Evolutionary conservation across 2,329 filamentous ascomycete genomes (phyloP), one percentile per base, ranked within the genome.

Genomic region (Conoideocrella luteorostrata): DNA sequence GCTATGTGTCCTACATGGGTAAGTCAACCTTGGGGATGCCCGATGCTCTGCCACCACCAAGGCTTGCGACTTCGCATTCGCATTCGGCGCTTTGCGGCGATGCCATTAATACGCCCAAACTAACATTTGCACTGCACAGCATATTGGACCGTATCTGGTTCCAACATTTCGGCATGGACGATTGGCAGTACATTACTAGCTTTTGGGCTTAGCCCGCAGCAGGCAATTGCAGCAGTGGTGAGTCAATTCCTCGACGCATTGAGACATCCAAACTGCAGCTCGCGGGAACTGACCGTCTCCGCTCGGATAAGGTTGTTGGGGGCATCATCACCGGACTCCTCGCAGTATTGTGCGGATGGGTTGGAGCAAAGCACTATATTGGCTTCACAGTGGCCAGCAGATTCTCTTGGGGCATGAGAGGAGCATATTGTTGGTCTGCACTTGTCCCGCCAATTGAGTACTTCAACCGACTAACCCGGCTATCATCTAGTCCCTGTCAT

Each of bases 351-450:
- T 50, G 47, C 29, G 53, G 53, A 10, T 56, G 51, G 52, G 49
- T 53, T 41, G 53, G 53, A 17, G 52, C 52, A 20, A 38, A 50
- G 22, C 53, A 56, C n/a, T 47, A 56, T 35, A 50, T 58, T 18
- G 54, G 55, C 32, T 58, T 53, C 43, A 56, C 55, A 6, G 55
- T 58, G 13, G 50, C 51, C 7, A 53, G 51, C 48, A 61, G 72
- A 5, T 72, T 63, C 48, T 68, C 67, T 7, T 75, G 71, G 71
- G 71, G 71, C 4, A 53, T 74, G 55, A 60, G 67, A 23, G 71
- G 63, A 2, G 69, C 67, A 36, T 75, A 72, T 41, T 52, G 55
- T 54, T 20, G 39, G 50, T 48, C 22, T 33, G 30, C 9, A 33
- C 3, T n/a, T n/a, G n/a, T n/a, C n/a, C n/a, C n/a, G n/a, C n/a